Percentiles rank a stretch among this genome's conserved stretches.
phyloP scores from a whole-genome alignment of 192 early-diverging fungal genomes.

The Podila epicladia region DNA sequence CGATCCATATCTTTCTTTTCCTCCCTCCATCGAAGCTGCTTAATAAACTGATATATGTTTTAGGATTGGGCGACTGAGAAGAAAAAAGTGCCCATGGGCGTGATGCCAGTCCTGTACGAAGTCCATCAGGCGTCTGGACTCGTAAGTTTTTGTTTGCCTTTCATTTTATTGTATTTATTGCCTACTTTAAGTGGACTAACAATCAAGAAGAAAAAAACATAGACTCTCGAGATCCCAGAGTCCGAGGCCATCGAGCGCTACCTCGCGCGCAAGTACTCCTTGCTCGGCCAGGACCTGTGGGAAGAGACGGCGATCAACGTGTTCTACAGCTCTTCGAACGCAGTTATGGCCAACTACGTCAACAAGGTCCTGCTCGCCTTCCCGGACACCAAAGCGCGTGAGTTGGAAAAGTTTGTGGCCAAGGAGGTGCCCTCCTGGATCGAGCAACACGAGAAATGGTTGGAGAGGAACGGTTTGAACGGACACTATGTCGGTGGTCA shows the following conservation, averaged over 20 bases:
- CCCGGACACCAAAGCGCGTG: constrained; percentile 26
- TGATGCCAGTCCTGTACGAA: constrained; percentile 40
- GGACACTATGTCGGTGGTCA: constrained; percentile 30
- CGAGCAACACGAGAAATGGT: constrained; percentile 36
- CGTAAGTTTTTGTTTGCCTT: not conserved
- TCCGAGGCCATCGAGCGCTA: constrained; percentile 60
- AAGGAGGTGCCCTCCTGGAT: constrained; percentile 27
- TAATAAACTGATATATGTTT: not conserved
- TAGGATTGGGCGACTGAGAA: constrained; percentile 31
- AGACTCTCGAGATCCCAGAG: constrained; percentile 54
- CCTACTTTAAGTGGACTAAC: not conserved
- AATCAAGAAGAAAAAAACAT: not conserved
- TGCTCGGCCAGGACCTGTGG: constrained; percentile 37
- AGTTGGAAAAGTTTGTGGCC: constrained; percentile 24
- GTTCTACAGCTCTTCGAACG: constrained; percentile 33
- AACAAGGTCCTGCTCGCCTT: constrained; percentile 44
- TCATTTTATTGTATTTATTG: not conserved
- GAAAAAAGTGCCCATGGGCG: constrained; percentile 9
- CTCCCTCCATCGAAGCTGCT: not conserved
- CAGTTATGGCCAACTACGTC: constrained; percentile 28
- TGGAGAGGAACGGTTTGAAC: constrained; percentile 7
- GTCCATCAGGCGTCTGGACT: not conserved
- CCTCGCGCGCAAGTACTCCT: constrained; percentile 51
- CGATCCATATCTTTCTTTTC: not conserved
- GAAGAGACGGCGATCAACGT: constrained; percentile 51